A percentile compares a stretch with the other conserved stretches of the same genome.
These are phyloP conservation scores for Potentilla sterilis DNA, from an alignment of 306 rosid genomes.

Conservation along the genomic window DNA sequence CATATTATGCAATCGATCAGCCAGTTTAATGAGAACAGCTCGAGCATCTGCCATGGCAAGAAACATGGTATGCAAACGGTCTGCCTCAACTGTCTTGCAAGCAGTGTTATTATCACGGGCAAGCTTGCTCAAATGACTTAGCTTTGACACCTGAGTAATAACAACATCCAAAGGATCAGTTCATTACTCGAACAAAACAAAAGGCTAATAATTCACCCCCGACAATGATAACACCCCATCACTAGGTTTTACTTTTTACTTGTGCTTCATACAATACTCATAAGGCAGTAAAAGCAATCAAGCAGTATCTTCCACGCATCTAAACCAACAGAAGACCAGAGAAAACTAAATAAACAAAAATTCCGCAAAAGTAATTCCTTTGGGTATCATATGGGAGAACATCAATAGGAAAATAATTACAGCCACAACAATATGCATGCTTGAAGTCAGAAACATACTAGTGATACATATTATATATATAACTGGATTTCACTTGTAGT, in stretches of 20 bases:
- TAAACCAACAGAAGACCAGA: no score
- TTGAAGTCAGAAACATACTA: background rate
- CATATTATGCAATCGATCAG: constrained; percentile 96
- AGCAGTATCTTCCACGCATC: background rate
- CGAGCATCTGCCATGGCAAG: constrained; percentile 99
- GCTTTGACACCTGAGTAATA: constrained; percentile 70
- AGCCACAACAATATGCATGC: background rate
- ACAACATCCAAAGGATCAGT: background rate
- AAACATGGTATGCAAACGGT: constrained; percentile 95
- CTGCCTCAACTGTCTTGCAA: constrained; percentile 76
- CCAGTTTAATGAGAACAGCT: constrained; percentile 91
- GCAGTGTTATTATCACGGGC: constrained; percentile 92
- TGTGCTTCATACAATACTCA: no score
- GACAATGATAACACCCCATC: background rate
- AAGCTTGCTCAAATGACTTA: constrained; percentile 93
- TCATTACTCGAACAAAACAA: background rate
- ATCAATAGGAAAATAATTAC: background rate
- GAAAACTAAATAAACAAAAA: background rate
- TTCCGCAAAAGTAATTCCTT: background rate
- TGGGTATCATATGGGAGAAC: background rate
- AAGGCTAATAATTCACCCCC: background rate
- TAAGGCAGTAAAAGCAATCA: no score
- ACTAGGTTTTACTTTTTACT: background rate
- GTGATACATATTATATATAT: background rate
- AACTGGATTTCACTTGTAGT: no score